phyloP scores from a whole-genome alignment of 306 rosid species.

The Cucurbita ficifolia region DNA sequence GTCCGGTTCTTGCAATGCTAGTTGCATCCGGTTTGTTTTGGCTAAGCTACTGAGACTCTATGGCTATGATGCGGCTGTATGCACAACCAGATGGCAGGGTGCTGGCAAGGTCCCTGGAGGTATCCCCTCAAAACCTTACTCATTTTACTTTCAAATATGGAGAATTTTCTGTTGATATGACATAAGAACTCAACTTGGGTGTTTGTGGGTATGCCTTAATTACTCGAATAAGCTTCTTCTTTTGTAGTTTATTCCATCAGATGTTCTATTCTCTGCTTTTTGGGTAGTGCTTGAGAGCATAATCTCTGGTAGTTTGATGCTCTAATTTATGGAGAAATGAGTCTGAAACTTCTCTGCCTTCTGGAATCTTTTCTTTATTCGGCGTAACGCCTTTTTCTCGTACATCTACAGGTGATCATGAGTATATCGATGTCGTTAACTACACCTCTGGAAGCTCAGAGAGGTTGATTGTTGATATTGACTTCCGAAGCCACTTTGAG shows the following conservation, averaged over 20 bases:
- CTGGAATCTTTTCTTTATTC: neutral
- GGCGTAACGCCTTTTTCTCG: neutral
- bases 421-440: constrained; percentile 68
- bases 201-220: neutral
- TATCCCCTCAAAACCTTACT: constrained; percentile 10
- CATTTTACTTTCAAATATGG: neutral
- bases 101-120: constrained; percentile 95
- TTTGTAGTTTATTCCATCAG: neutral
- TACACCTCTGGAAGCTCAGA: constrained; percentile 38
- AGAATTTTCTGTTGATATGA: neutral
- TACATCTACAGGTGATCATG: constrained; percentile 65
- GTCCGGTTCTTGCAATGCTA: constrained; percentile 60
- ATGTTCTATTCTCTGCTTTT: neutral
- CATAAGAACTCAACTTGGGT: neutral
- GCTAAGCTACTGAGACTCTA: constrained; percentile 66
- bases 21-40: constrained; percentile 71
- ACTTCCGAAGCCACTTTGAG: constrained; percentile 92
- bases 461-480: constrained; percentile 70
- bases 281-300: neutral
- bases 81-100: constrained; percentile 80
- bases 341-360: neutral
- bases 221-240: neutral
- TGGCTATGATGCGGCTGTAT: constrained; percentile 83
- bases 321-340: neutral
- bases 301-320: neutral